Evolutionary conservation across 306 rosid species (phyloP).

Genomic region (Senna siamea): DNA sequence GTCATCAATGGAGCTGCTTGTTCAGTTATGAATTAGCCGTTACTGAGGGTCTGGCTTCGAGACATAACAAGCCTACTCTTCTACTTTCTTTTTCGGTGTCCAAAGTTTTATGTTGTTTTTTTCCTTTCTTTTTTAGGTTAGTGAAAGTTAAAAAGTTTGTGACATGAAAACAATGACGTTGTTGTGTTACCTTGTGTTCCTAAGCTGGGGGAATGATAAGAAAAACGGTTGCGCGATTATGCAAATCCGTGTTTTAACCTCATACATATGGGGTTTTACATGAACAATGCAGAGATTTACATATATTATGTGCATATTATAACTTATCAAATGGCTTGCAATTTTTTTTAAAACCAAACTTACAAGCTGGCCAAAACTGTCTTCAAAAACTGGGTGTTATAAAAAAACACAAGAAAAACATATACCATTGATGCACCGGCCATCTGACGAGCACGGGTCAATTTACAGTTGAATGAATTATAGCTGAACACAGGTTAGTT

Average conservation of each 20-base stretch:
- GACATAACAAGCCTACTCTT: no score
- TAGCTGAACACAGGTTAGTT: background rate
- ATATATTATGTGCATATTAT: background rate
- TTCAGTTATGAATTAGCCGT: background rate
- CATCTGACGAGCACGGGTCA: no score
- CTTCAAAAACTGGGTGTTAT: no score
- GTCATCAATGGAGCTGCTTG: background rate
- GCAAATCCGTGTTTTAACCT: background rate
- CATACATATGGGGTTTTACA: background rate
- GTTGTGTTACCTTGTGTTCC: background rate
- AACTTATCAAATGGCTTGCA: background rate
- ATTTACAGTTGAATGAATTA: background rate
- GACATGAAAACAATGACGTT: background rate
- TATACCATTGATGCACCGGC: background rate
- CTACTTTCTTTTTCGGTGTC: background rate
- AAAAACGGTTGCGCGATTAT: background rate
- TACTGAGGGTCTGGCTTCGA: background rate
- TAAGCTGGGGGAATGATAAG: background rate
- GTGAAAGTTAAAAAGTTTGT: background rate
- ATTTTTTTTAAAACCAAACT: background rate
- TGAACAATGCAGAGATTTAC: background rate
- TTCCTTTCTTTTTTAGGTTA: no score
- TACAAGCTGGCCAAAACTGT: background rate
- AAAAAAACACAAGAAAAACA: background rate
- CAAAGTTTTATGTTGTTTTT: background rate